Conservation (phyloP, 805 yeast species). For the Barnettozyma siamensis region DNA sequence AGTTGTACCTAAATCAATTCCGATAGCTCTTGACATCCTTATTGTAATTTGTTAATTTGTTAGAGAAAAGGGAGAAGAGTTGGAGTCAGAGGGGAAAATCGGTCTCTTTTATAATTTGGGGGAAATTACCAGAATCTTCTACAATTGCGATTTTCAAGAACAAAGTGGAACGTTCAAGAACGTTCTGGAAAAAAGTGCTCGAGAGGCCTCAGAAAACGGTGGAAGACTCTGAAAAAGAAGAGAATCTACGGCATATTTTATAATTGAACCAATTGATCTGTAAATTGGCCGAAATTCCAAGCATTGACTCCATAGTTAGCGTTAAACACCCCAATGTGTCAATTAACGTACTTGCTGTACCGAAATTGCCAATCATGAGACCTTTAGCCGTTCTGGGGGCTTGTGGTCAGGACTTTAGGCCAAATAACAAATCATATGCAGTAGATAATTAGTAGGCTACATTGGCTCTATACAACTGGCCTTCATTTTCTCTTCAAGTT, state of each 20-base stretch:
- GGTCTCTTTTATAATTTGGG: constrained; percentile 3
- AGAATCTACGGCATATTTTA: no score
- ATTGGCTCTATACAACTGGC: no score
- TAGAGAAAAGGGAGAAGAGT: neutral
- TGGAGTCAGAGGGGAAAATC: neutral
- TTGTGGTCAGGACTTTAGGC: no score
- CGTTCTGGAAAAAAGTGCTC: neutral
- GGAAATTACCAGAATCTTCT: constrained; percentile 8
- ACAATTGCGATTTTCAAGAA: constrained; percentile 1
- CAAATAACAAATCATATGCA: no score
- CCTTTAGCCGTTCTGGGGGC: no score
- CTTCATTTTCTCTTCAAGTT: no score
- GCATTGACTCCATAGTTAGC: no score
- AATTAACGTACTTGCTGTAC: neutral
- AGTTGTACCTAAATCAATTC: constrained; percentile 96
- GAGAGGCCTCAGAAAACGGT: neutral
- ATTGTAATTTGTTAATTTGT: neutral
- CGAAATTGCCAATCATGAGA: neutral
- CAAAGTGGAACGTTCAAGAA: constrained; percentile 5
- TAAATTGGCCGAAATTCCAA: neutral
- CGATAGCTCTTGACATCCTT: constrained; percentile 52
- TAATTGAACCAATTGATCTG: neutral
- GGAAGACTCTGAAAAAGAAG: neutral
- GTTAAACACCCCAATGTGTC: no score
- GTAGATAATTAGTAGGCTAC: no score